These are phyloP conservation scores for Tephrocybe rancida DNA, from an alignment of 768 basidiomycete genomes.

Conservation along the genomic window DNA sequence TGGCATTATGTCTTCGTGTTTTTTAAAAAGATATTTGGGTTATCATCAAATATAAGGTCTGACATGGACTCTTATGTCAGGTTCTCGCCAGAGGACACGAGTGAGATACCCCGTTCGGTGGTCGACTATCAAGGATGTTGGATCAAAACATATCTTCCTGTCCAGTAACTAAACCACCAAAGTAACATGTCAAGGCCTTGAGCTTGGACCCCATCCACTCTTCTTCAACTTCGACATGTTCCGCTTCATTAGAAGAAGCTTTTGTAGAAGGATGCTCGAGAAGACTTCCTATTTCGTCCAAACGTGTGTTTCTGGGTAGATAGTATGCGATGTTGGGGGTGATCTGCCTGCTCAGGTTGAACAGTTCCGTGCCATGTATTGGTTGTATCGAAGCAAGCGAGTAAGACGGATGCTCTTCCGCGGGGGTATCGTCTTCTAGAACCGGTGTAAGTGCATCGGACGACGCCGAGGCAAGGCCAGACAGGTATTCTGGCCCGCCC, in stretches of 20 bases:
- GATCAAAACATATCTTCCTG: slow-evolving; percentile 61
- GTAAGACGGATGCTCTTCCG: slow-evolving; percentile 54
- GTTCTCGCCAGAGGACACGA: too few species aligned
- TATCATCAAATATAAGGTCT: too few species aligned
- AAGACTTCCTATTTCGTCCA: slow-evolving; percentile 67
- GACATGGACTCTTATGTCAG: too few species aligned
- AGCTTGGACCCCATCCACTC: slow-evolving; percentile 95
- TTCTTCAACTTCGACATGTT: slow-evolving; percentile 89
- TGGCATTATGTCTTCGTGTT: too few species aligned
- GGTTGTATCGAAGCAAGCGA: slow-evolving; percentile 75
- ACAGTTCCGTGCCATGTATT: slow-evolving; percentile 82
- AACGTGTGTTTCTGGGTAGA: slow-evolving; percentile 78
- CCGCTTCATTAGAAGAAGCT: slow-evolving; percentile 25
- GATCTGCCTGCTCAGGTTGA: slow-evolving; percentile 67
- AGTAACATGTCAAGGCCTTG: slow-evolving; percentile 94
- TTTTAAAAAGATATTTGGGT: too few species aligned
- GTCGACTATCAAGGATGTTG: background rate
- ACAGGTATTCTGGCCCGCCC: slow-evolving; percentile 84
- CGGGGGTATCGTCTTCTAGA: slow-evolving; percentile 10
- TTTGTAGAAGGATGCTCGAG: slow-evolving; percentile 11
- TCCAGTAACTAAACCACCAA: slow-evolving; percentile 76
- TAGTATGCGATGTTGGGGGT: slow-evolving; percentile 88
- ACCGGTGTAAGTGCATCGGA: slow-evolving; percentile 8
- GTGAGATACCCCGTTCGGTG: too few species aligned
- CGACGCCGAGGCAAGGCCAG: slow-evolving; percentile 27